These are phyloP conservation scores for Rhynchosporium graminicola DNA, from an alignment of 2,329 filamentous ascomycete species.

Conservation along the genomic window DNA sequence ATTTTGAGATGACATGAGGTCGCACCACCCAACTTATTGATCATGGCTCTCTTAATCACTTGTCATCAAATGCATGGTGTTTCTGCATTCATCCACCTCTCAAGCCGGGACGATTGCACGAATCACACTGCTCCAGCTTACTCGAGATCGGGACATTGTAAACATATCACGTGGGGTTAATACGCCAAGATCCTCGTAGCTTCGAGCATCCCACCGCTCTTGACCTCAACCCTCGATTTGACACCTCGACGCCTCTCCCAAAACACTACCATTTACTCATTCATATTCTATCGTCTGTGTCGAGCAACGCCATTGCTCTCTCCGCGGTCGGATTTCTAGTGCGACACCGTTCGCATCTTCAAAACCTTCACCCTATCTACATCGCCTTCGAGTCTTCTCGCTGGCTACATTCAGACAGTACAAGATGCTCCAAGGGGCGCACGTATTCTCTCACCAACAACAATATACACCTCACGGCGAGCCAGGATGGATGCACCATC, in stretches of 20 bases:
- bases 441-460: slow-evolving; percentile 68
- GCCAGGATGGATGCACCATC: slow-evolving; percentile 64
- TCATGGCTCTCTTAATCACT: not conserved
- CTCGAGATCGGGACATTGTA: too few relatives aligned
- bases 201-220: not conserved
- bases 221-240: not conserved
- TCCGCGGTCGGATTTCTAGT: slow-evolving; percentile 1
- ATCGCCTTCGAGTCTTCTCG: slow-evolving; percentile 29
- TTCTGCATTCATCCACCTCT: too few relatives aligned
- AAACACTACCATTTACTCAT: slow-evolving; percentile 10
- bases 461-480: slow-evolving; percentile 61
- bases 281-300: slow-evolving; percentile 11
- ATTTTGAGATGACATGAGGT: not conserved
- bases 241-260: not conserved
- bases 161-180: not conserved
- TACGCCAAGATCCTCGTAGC: not conserved
- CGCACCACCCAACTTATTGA: not conserved
- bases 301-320: slow-evolving; percentile 4
- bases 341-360: slow-evolving; percentile 12
- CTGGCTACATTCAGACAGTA: slow-evolving; percentile 24
- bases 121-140: too few relatives aligned
- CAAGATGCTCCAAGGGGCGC: slow-evolving; percentile 61
- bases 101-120: too few relatives aligned
- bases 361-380: slow-evolving; percentile 14
- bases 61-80: not conserved